Evolutionary conservation across 2,329 filamentous ascomycete genomes (phyloP), one percentile per base, ranked within the genome.

Genomic region (Sporothrix phasma): DNA sequence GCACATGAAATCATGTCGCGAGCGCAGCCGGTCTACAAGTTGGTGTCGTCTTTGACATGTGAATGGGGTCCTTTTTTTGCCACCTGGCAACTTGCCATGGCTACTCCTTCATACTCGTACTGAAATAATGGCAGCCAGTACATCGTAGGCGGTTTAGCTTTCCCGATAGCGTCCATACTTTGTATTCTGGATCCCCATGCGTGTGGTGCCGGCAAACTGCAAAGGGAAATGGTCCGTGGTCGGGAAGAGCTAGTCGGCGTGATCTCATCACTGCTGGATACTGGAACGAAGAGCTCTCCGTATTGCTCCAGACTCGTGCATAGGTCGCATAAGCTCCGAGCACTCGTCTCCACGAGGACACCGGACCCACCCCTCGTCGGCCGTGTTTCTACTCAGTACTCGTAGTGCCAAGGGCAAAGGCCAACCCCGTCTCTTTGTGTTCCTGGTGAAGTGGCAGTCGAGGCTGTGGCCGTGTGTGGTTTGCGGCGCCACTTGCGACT

Each of bases 1-100:
- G 37, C n/a, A 19, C 54, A 58, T 58, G 54, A 58, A 29, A 58
- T 43, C 54, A 58, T 58, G 37, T 29, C 15, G 22, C 54, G n/a
- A n/a, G n/a, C n/a, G n/a, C n/a, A n/a, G n/a, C n/a, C n/a, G n/a
- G n/a, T n/a, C n/a, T n/a, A n/a, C n/a, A n/a, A n/a, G n/a, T n/a
- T n/a, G n/a, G n/a, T 15, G 31, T 10, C 17, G 19, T 31, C 41
- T 5, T 24, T 63, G 62, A 63, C 62, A 63, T 63, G 62, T 63
- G 62, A 63, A 63, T 59, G 34, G 51, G 62, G 62, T 49, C 53
- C 53, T 15, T 26, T 22, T 56, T 56, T 56, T 17, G 51, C 51
- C 31, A 56, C 31, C 31, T n/a, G n/a, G n/a, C 19, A 10, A 7
- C 51, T 10, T 24, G 24, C 15, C 13, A 8, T 19, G 29, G 11